phyloP scores from a whole-genome alignment of 768 basidiomycete genomes.

The Peribolospora baueri region DNA sequence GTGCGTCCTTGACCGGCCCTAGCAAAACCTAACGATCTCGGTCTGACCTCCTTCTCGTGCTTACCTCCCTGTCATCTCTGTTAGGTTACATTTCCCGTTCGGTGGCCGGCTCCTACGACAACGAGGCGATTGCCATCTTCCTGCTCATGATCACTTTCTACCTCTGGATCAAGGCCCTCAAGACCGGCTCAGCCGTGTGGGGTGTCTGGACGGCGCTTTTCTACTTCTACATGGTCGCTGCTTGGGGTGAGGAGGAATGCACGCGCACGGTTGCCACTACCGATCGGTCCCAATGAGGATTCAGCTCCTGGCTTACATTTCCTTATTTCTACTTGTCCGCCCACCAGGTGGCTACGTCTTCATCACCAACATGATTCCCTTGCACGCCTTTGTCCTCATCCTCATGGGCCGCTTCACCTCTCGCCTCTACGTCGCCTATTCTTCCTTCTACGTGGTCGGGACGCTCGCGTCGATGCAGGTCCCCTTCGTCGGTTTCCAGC shows the following conservation, averaged over 20 bases:
- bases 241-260: slow-evolving; percentile 49
- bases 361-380: slow-evolving; percentile 99
- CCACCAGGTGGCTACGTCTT: slow-evolving; percentile 75
- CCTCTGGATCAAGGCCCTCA: slow-evolving; percentile 87
- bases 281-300: background rate
- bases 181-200: slow-evolving; percentile 74
- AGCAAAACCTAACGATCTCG: background rate
- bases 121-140: slow-evolving; percentile 99
- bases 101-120: slow-evolving; percentile 97
- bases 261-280: background rate
- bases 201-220: slow-evolving; percentile 78
- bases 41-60: background rate
- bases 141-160: slow-evolving; percentile 98
- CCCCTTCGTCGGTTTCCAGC: slow-evolving; percentile 96
- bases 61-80: too few relatives aligned
- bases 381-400: slow-evolving; percentile 80
- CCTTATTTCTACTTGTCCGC: background rate
- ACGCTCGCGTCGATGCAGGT: slow-evolving; percentile 97
- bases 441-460: slow-evolving; percentile 92
- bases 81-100: slow-evolving; percentile 84
- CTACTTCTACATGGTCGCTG: slow-evolving; percentile 99
- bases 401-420: slow-evolving; percentile 87
- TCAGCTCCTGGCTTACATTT: slow-evolving; percentile 2
- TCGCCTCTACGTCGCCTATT: slow-evolving; percentile 82
- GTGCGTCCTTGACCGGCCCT: background rate